Conservation (phyloP, 2,329 filamentous ascomycete genomes). For the Aspergillus brunneoviolaceus region DNA sequence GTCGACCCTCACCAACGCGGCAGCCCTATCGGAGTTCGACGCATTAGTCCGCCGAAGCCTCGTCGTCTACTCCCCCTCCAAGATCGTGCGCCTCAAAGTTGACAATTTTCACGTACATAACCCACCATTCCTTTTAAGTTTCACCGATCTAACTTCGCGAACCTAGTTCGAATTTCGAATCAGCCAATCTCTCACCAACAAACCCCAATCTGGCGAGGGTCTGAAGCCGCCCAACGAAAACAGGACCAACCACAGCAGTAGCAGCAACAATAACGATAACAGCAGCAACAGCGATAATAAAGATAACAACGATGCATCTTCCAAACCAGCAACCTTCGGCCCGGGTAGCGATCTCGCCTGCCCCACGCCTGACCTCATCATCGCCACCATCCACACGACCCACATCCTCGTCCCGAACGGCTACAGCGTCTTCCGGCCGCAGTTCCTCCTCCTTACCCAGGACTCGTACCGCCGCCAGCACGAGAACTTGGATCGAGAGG, state of each 20-base stretch:
- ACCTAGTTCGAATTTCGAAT: background rate
- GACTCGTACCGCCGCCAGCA: slow-evolving; percentile 51
- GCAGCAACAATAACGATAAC: too few species aligned
- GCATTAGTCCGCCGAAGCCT: background rate
- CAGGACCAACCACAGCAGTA: too few species aligned
- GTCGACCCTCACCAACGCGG: background rate
- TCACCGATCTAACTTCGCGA: background rate
- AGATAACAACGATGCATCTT: background rate
- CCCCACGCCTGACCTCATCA: slow-evolving; percentile 43
- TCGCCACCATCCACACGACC: slow-evolving; percentile 41
- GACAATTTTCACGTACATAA: background rate
- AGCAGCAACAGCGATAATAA: too few species aligned
- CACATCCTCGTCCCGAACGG: slow-evolving; percentile 52
- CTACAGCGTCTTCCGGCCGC: slow-evolving; percentile 51
- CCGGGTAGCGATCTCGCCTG: slow-evolving; percentile 42
- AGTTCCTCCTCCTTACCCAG: slow-evolving; percentile 49
- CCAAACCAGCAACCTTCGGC: slow-evolving; percentile 12
- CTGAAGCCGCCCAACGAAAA: background rate
- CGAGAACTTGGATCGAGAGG: slow-evolving; percentile 42
- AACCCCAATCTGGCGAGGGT: background rate
- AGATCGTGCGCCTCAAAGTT: background rate
- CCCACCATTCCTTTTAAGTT: background rate
- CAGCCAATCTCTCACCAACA: background rate
- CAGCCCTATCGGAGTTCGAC: background rate
- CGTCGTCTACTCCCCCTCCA: background rate